Conservation (phyloP, 2,329 filamentous ascomycete species). For the Xylariaceae sp. region DNA sequence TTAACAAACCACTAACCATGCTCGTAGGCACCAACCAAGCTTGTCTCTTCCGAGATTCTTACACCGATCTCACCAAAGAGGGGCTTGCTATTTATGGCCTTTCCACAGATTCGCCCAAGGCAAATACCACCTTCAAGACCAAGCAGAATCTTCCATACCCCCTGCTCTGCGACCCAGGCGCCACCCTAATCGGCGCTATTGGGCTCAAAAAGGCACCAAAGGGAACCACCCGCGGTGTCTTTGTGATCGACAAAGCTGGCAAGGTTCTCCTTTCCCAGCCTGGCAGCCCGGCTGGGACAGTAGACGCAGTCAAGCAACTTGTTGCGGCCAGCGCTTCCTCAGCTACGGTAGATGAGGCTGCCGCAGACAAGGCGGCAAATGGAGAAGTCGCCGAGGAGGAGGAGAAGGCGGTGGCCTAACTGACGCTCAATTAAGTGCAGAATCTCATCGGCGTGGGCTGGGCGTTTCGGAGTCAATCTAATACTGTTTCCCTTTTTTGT, state of each 20-base stretch:
- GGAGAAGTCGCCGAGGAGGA: slow-evolving; percentile 32
- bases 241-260: slow-evolving; percentile 76
- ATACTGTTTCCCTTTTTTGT: no score
- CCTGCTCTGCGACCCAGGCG: slow-evolving; percentile 75
- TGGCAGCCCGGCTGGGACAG: slow-evolving; percentile 72
- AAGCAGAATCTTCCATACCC: slow-evolving; percentile 88
- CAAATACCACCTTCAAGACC: slow-evolving; percentile 86
- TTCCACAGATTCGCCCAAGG: slow-evolving; percentile 79
- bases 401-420: no score
- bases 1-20: no score
- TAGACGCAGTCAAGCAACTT: slow-evolving; percentile 69
- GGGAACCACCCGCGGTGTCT: slow-evolving; percentile 80
- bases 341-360: slow-evolving; percentile 20
- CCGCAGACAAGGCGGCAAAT: slow-evolving; percentile 22
- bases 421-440: no score
- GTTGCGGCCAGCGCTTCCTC: slow-evolving; percentile 42
- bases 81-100: slow-evolving; percentile 88
- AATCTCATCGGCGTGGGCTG: no score
- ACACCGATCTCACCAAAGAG: slow-evolving; percentile 66
- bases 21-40: slow-evolving; percentile 79
- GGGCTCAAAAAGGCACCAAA: slow-evolving; percentile 82
- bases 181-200: slow-evolving; percentile 73
- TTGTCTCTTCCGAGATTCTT: slow-evolving; percentile 86
- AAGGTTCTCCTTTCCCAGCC: slow-evolving; percentile 71
- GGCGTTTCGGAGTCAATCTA: no score